Evolutionary conservation across 805 yeast genomes (phyloP), one percentile per base, ranked within the genome.

Genomic region (Pichia heedii): DNA sequence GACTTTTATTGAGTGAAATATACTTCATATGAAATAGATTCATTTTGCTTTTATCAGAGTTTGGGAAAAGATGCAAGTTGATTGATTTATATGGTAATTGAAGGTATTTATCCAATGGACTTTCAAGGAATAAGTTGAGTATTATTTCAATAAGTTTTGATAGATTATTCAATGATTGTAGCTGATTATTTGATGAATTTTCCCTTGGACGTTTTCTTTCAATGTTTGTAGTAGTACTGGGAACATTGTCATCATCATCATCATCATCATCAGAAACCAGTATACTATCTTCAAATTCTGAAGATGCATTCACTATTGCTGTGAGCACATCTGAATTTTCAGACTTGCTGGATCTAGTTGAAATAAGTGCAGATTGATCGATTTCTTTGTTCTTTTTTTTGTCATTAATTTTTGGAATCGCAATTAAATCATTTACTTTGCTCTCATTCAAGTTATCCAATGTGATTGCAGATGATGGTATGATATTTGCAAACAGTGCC

Each of bases 401-500:
- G n/a, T n/a, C n/a, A n/a, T n/a, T n/a, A n/a, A n/a, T n/a, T n/a
- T n/a, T n/a, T n/a, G n/a, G n/a, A n/a, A n/a, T n/a, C n/a, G n/a
- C n/a, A n/a, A n/a, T n/a, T n/a, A n/a, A n/a, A n/a, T n/a, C n/a
- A n/a, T n/a, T n/a, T n/a, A n/a, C n/a, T n/a, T n/a, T n/a, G n/a
- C n/a, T n/a, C n/a, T n/a, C n/a, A n/a, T n/a, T n/a, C n/a, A n/a
- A n/a, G n/a, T n/a, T n/a, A n/a, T n/a, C n/a, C n/a, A n/a, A n/a
- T n/a, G n/a, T n/a, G n/a, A n/a, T n/a, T n/a, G n/a, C n/a, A 43
- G 67, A 67, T 7, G 68, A 67, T 19, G 73, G 54, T 2, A 69
- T 58, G n/a, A 76, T 42, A 38, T 76, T 67, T 10, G 70, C 52
- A 47, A 79, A 76, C 3, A 70, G 50, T 5, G 65, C 50, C 12